Conservation (phyloP, 2,329 filamentous ascomycete genomes). For the Pochonia chlamydosporia region DNA sequence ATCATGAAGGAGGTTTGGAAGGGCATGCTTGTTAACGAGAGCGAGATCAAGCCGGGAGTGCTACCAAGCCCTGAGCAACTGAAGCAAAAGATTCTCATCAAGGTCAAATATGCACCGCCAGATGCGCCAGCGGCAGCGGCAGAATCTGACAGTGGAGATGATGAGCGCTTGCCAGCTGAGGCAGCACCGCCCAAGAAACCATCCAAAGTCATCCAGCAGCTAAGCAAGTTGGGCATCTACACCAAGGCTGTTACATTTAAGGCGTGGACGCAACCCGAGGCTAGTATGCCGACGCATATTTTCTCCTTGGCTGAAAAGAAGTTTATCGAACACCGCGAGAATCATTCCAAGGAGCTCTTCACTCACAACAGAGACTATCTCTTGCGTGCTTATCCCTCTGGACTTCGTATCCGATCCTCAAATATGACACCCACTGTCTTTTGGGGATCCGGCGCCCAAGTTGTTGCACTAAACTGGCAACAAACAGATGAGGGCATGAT, state of each 20-base stretch:
- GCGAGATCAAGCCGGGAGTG: conserved; percentile 36
- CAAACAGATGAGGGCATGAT: conserved; percentile 89
- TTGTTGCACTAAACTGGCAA: conserved; percentile 94
- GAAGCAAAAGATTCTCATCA: conserved; percentile 74
- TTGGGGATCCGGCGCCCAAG: conserved; percentile 85
- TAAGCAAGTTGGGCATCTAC: conserved; percentile 76
- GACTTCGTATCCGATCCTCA: conserved; percentile 73
- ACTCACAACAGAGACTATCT: conserved; percentile 75
- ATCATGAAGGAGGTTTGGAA: conserved; percentile 86
- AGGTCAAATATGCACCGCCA: conserved; percentile 65
- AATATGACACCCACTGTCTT: conserved; percentile 81
- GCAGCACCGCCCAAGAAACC: conserved; percentile 36
- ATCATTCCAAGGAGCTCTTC: conserved; percentile 53
- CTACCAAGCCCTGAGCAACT: conserved; percentile 67
- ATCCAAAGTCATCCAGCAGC: conserved; percentile 62
- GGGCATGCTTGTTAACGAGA: conserved; percentile 59
- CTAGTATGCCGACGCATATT: conserved; percentile 59
- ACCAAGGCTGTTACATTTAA: conserved; percentile 80
- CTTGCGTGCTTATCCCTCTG: conserved; percentile 85
- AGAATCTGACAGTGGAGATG: conserved; percentile 25
- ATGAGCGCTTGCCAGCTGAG: conserved; percentile 36
- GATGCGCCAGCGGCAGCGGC: conserved; percentile 24
- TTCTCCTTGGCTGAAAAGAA: conserved; percentile 61
- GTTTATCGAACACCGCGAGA: conserved; percentile 56
- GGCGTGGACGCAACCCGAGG: conserved; percentile 66